Evolutionary conservation across 192 early-diverging fungal species (phyloP).

Genomic region (Linnemannia hyalina): DNA sequence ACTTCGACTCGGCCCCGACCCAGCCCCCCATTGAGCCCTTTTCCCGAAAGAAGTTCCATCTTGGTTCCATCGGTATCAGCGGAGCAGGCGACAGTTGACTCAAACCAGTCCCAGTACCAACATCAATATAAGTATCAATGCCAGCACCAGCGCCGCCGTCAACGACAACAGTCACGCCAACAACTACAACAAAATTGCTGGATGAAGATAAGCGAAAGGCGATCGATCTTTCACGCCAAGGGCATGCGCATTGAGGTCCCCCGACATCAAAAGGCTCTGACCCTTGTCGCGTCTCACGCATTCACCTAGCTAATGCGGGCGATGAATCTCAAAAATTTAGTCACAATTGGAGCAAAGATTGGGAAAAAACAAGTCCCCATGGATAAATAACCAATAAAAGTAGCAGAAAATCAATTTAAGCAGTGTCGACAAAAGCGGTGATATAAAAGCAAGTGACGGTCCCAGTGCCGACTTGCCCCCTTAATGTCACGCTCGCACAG

Average conservation of each 20-base stretch:
- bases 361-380: neutral
- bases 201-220: neutral
- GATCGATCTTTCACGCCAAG: neutral
- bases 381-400: neutral
- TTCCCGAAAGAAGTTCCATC: too few species aligned
- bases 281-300: neutral
- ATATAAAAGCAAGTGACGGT: conserved; percentile 12
- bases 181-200: neutral
- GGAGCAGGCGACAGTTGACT: neutral
- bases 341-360: neutral
- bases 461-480: neutral
- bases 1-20: too few species aligned
- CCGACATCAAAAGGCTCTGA: neutral
- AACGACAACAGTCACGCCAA: neutral
- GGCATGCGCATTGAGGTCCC: neutral
- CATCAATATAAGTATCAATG: neutral
- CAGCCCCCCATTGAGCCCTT: too few species aligned
- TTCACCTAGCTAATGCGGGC: neutral
- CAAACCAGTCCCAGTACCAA: too few species aligned
- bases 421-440: neutral
- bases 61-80: too few species aligned
- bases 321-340: neutral
- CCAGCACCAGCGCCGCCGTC: too few species aligned
- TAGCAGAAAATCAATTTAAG: neutral
- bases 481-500: conserved; percentile 52